A percentile compares a stretch with the other conserved stretches of the same genome.
Conservation (phyloP, 2,329 filamentous ascomycete species). For the Parafenestella ontariensis region DNA sequence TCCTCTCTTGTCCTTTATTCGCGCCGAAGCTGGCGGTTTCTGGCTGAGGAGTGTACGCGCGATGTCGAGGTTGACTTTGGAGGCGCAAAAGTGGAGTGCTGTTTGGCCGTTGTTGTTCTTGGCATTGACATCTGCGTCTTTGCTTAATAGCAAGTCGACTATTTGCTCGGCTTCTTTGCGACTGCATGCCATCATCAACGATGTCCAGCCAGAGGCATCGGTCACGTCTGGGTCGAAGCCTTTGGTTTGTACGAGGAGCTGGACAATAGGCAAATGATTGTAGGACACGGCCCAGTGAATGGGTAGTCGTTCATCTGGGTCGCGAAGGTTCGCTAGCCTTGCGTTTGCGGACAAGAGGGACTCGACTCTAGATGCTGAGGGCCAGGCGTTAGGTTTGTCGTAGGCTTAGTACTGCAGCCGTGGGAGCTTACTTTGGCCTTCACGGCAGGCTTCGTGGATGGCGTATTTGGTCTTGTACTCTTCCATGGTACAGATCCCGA, state of each 20-base stretch:
- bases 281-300: conserved; percentile 94
- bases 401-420: not conserved
- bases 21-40: conserved; percentile 71
- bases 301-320: conserved; percentile 87
- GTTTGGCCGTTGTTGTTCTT: conserved; percentile 79
- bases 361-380: conserved; percentile 72
- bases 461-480: conserved; percentile 69
- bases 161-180: conserved; percentile 74
- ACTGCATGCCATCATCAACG: conserved; percentile 81
- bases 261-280: conserved; percentile 77
- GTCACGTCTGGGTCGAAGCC: conserved; percentile 84
- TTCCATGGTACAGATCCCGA: conserved; percentile 22
- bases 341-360: conserved; percentile 79
- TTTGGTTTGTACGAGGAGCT: conserved; percentile 72
- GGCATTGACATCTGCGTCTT: conserved; percentile 74
- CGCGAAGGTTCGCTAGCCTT: conserved; percentile 74
- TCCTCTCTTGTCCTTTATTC: conserved; percentile 84
- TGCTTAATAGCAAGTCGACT: conserved; percentile 70
- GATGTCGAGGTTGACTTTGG: conserved; percentile 84
- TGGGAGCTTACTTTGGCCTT: conserved; percentile 73
- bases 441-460: conserved; percentile 84
- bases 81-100: conserved; percentile 88
- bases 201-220: conserved; percentile 83
- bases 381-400: conserved; percentile 63
- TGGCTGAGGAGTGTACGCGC: conserved; percentile 78